Conservation (phyloP, 345 rosid genomes). For the Melaleuca alternifolia region DNA sequence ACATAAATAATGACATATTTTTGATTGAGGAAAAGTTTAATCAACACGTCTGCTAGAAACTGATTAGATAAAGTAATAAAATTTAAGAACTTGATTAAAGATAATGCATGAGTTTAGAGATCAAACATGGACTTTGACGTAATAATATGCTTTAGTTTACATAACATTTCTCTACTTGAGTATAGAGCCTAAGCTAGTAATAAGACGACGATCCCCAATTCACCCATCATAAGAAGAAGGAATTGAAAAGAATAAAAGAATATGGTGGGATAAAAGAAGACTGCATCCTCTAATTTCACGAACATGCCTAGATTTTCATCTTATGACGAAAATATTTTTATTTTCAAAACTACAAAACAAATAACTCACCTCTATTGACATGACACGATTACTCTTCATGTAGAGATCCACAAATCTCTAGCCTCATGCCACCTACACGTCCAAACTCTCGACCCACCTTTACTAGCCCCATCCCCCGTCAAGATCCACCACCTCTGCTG, state of each 20-base stretch:
- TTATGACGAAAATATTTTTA: too few species aligned
- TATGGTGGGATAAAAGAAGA: fast-evolving
- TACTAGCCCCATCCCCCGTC: not conserved
- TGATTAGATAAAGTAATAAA: not conserved
- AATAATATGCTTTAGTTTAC: not conserved
- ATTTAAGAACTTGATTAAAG: not conserved
- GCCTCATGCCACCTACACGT: not conserved
- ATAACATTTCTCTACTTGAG: not conserved
- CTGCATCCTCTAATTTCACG: not conserved
- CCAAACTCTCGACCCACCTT: not conserved
- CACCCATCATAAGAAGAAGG: not conserved
- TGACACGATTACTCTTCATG: not conserved
- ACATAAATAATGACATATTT: not conserved
- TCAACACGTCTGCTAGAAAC: not conserved
- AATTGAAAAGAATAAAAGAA: not conserved
- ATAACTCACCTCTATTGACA: too few species aligned
- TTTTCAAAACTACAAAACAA: not conserved
- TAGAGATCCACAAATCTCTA: too few species aligned
- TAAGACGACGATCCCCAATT: not conserved
- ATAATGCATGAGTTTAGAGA: not conserved
- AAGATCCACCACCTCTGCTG: not conserved
- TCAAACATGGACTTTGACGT: not conserved
- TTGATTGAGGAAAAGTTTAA: not conserved
- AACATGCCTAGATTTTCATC: not conserved
- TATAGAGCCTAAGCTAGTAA: not conserved